Evolutionary conservation across 2,329 filamentous ascomycete species (phyloP), one percentile per base, ranked within the genome.

Genomic region (Podosphaera aphanis): DNA sequence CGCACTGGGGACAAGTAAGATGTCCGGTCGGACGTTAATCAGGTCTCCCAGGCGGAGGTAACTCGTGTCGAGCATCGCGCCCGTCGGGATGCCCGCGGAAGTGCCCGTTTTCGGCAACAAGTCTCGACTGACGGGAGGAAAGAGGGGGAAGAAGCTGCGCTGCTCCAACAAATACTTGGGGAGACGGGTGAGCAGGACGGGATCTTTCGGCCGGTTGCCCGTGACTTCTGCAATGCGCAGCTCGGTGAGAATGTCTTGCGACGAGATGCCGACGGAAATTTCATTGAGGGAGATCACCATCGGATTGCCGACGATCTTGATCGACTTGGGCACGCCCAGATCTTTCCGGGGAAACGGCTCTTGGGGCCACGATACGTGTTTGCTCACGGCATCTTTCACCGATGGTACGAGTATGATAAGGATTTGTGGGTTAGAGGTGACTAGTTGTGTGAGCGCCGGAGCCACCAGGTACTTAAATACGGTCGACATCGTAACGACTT

Each of bases 31-130:
- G 2, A 85, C 80, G 51, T 80, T 82, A 56, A 90, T 71, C 75
- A 93, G 93, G 62, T 95, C 90, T 16, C 83, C 85, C 16, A 95
- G 64, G 63, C 90, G 88, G 53, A 92, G 59, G 62, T 90, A 93
- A 50, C 78, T 78, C 18, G 83, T 64, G 61, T 98, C 90, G 44
- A 95, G 60, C 66, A 79, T 77, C 0, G 83, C 76, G 0, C 86
- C 86, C 0, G 80, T 77, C 3, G 73, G 74, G 33, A 73, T 55
- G 0, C 70, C 73, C 48, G 71, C 68, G 16, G 64, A 67, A 1
- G 70, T 72, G 0, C 75, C 76, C 1, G 74, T 74, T 58, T 71
- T 79, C 25, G 78, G 75, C 46, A 83, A 63, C 52, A 66, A 73
- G 47, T 73, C 68, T 43, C 85, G 70, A 44, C 80, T 75, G 11